phyloP scores from a whole-genome alignment of 345 rosid species.

The Bruguiera parviflora region DNA sequence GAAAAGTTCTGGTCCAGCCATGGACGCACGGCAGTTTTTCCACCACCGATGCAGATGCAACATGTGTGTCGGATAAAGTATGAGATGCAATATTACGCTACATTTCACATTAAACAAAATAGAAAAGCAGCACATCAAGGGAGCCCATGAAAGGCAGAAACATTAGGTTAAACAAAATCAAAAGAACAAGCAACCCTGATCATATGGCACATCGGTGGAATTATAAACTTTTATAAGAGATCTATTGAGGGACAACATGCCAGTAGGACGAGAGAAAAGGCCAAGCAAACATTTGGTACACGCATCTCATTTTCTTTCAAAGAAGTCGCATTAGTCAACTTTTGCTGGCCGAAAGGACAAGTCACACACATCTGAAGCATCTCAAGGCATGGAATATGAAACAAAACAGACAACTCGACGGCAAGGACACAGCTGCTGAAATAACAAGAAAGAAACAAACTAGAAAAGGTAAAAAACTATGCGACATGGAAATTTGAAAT shows the following conservation, averaged over 20 bases:
- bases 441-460: too few species aligned
- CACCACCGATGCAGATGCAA: background rate
- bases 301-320: slow-evolving; percentile 8
- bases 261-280: slow-evolving; percentile 21
- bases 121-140: slow-evolving; percentile 10
- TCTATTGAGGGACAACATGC: slow-evolving; percentile 18
- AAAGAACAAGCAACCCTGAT: slow-evolving; percentile 12
- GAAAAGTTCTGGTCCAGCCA: background rate
- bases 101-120: background rate
- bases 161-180: slow-evolving; percentile 3
- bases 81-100: slow-evolving; percentile 3
- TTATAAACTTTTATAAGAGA: slow-evolving; percentile 6
- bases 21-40: background rate
- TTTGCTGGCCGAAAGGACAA: slow-evolving; percentile 20
- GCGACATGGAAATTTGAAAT: too few species aligned
- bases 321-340: slow-evolving; percentile 21
- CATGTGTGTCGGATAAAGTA: background rate
- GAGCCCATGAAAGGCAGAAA: background rate
- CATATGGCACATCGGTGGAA: slow-evolving; percentile 19
- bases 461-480: too few species aligned
- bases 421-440: too few species aligned
- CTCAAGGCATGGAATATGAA: slow-evolving; percentile 21
- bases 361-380: slow-evolving; percentile 17
- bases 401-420: slow-evolving; percentile 9
- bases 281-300: slow-evolving; percentile 18